A percentile compares a stretch with the other conserved stretches of the same genome.
Evolutionary conservation across 805 yeast species (phyloP).

Genomic region (Yamadazyma sp.): DNA sequence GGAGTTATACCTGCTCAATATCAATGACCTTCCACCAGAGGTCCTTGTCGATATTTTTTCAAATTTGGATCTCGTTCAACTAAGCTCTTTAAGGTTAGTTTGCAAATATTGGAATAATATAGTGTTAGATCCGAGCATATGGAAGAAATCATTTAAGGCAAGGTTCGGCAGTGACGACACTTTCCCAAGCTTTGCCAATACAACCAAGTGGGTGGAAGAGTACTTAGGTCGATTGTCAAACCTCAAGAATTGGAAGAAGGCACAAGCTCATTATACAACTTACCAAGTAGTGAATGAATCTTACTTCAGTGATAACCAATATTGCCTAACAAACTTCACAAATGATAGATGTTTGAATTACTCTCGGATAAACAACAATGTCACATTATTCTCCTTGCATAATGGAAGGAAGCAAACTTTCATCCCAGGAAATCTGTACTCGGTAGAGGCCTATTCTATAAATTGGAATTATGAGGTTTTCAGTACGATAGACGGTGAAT

Average conservation of each 20-base stretch:
- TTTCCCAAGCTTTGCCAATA: slow-evolving; percentile 47
- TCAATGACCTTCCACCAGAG: slow-evolving; percentile 47
- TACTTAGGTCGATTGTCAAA: slow-evolving; percentile 39
- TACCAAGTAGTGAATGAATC: slow-evolving; percentile 30
- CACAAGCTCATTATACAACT: slow-evolving; percentile 27
- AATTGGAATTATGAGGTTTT: slow-evolving; percentile 35
- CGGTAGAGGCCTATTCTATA: slow-evolving; percentile 14
- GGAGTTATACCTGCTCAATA: neutral
- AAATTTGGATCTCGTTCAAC: slow-evolving; percentile 45
- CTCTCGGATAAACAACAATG: slow-evolving; percentile 26
- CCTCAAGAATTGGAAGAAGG: slow-evolving; percentile 40
- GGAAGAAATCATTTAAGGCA: slow-evolving; percentile 46
- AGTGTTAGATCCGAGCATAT: slow-evolving; percentile 45
- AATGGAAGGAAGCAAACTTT: slow-evolving; percentile 40
- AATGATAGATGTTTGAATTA: slow-evolving; percentile 30
- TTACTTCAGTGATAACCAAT: slow-evolving; percentile 14
- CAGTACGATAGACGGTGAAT: slow-evolving; percentile 28
- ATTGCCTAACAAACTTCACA: slow-evolving; percentile 27
- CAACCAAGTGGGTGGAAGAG: slow-evolving; percentile 48
- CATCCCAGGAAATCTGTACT: slow-evolving; percentile 31
- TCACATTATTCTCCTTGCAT: slow-evolving; percentile 29
- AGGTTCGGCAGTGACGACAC: slow-evolving; percentile 34
- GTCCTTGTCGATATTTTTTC: slow-evolving; percentile 45
- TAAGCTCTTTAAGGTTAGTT: slow-evolving; percentile 42
- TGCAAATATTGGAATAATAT: slow-evolving; percentile 49